Evolutionary conservation across 192 early-diverging fungal genomes (phyloP).

Genomic region (Podila minutissima): DNA sequence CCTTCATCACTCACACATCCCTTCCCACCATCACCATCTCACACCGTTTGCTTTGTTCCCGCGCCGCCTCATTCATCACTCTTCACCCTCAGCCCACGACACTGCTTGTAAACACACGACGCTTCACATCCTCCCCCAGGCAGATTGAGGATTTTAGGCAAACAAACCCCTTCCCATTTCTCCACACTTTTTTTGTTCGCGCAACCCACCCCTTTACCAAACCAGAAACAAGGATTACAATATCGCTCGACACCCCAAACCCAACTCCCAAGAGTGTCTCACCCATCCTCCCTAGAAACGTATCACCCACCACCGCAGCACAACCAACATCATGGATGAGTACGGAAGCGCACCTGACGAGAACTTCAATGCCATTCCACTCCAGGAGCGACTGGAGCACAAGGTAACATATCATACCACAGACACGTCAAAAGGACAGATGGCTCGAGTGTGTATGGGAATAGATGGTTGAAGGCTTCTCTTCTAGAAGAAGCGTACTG

Average conservation of each 20-base stretch:
- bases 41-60: too few relatives aligned
- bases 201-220: not conserved
- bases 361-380: slow-evolving; percentile 80
- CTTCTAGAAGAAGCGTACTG: too few relatives aligned
- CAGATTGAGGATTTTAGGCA: too few relatives aligned
- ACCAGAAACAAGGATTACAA: too few relatives aligned
- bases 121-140: too few relatives aligned
- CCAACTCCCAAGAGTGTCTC: not conserved
- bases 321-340: slow-evolving; percentile 31
- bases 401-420: slow-evolving; percentile 64
- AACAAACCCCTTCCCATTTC: too few relatives aligned
- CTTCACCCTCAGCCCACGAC: too few relatives aligned
- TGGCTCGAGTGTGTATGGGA: not conserved
- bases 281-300: not conserved
- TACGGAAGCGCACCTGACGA: slow-evolving; percentile 64
- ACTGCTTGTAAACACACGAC: too few relatives aligned
- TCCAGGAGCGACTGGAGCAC: slow-evolving; percentile 82
- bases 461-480: not conserved
- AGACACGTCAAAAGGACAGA: slow-evolving; percentile 9
- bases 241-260: not conserved
- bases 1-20: too few relatives aligned
- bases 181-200: not conserved
- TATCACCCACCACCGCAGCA: not conserved
- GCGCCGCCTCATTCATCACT: too few relatives aligned
- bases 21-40: too few relatives aligned